These are phyloP conservation scores for Aspergillus ustus DNA, from an alignment of 2,329 filamentous ascomycete species.

Conservation along the genomic window DNA sequence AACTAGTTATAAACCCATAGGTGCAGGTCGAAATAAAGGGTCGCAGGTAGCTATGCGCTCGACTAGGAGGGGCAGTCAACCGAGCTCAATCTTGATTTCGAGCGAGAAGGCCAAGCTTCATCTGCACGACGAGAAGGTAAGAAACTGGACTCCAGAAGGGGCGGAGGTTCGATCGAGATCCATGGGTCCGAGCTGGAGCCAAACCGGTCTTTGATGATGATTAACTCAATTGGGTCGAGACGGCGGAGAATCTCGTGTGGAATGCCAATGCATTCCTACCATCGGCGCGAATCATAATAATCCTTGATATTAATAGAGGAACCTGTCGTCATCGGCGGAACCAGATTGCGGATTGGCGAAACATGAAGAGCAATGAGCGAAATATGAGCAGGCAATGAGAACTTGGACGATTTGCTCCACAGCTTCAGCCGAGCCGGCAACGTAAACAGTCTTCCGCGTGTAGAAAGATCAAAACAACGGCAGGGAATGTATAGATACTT, in stretches of 20 bases:
- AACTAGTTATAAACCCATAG: too few relatives aligned
- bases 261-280: background rate
- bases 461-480: constrained; percentile 27
- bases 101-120: background rate
- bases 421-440: constrained; percentile 18
- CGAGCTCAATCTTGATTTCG: background rate
- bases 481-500: background rate
- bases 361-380: constrained; percentile 12
- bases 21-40: too few relatives aligned
- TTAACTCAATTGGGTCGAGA: background rate
- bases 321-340: constrained; percentile 16
- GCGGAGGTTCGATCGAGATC: background rate
- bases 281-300: constrained; percentile 9
- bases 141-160: background rate
- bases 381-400: background rate
- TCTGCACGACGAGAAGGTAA: too few relatives aligned
- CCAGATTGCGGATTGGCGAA: constrained; percentile 20
- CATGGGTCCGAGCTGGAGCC: background rate
- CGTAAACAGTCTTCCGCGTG: constrained; percentile 27
- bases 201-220: background rate
- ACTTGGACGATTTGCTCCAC: constrained; percentile 17
- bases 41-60: too few relatives aligned
- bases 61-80: too few relatives aligned
- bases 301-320: background rate
- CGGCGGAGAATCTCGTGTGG: constrained; percentile 5